phyloP scores from a whole-genome alignment of 306 rosid genomes.

The Malus fusca region DNA sequence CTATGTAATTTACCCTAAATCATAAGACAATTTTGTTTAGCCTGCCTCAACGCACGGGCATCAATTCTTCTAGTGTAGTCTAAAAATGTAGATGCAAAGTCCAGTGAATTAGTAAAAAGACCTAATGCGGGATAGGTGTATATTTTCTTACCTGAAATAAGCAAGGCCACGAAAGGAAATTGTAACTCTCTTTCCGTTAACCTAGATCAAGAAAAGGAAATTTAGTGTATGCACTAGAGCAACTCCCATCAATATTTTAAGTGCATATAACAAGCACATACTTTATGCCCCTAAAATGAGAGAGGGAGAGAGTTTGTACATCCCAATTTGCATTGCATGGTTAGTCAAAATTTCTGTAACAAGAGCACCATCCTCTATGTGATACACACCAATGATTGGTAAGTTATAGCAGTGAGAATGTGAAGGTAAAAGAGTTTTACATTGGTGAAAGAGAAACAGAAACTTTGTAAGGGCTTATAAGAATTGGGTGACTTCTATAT shows the following conservation, averaged over 20 bases:
- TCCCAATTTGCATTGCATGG: neutral
- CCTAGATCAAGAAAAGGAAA: slow-evolving; percentile 34
- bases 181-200: slow-evolving; percentile 65
- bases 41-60: too few relatives aligned
- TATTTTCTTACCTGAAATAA: slow-evolving; percentile 62
- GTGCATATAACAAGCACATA: neutral
- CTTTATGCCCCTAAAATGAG: neutral
- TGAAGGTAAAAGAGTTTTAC: too few relatives aligned
- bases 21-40: too few relatives aligned
- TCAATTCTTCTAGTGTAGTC: neutral
- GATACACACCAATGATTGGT: slow-evolving; percentile 89
- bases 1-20: too few relatives aligned
- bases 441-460: too few relatives aligned
- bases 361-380: slow-evolving; percentile 99
- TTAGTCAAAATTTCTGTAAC: slow-evolving; percentile 32
- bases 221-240: slow-evolving; percentile 16
- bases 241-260: slow-evolving; percentile 3
- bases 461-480: too few relatives aligned
- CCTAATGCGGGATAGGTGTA: neutral
- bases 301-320: neutral
- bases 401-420: slow-evolving; percentile 8
- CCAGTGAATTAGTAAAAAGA: neutral
- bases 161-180: slow-evolving; percentile 88
- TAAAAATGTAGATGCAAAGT: neutral
- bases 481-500: too few relatives aligned